These are phyloP conservation scores for Trichoderma virens DNA, from an alignment of 495 filamentous ascomycete genomes.

Conservation along the genomic window DNA sequence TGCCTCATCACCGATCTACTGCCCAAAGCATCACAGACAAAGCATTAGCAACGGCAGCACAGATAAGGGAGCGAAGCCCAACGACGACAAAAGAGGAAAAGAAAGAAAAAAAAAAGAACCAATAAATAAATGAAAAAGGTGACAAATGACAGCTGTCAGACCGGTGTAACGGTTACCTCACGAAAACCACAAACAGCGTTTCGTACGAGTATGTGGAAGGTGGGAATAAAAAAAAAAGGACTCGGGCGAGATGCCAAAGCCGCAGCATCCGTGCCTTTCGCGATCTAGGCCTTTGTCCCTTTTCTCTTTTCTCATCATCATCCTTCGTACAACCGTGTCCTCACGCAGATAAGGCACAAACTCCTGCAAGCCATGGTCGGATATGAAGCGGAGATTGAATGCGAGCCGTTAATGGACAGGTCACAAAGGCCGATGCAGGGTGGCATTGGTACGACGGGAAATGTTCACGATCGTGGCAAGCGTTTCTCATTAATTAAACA, in stretches of 20 bases:
- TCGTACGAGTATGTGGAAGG: background rate
- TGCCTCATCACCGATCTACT: background rate
- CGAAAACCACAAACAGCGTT: background rate
- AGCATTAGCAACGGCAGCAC: background rate
- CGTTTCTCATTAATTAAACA: slow-evolving; percentile 7
- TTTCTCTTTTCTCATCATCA: background rate
- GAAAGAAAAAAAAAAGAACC: background rate
- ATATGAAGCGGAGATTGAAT: background rate
- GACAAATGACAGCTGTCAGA: background rate
- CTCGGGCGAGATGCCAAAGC: background rate
- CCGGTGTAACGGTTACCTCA: background rate
- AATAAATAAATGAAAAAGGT: background rate
- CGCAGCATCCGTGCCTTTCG: too few relatives aligned
- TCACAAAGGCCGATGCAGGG: background rate
- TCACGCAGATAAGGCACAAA: background rate
- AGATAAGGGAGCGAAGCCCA: too few relatives aligned
- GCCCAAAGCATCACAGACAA: slow-evolving; percentile 1
- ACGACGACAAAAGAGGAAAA: too few relatives aligned
- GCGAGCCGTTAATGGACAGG: background rate
- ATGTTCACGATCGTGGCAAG: background rate
- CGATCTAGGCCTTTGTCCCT: too few relatives aligned
- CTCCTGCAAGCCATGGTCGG: background rate
- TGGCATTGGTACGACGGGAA: background rate
- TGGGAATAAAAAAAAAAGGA: background rate
- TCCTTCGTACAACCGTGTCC: background rate